These are phyloP conservation scores for Nicotiana paniculata DNA, from an alignment of 257 asterid species.

Conservation along the genomic window DNA sequence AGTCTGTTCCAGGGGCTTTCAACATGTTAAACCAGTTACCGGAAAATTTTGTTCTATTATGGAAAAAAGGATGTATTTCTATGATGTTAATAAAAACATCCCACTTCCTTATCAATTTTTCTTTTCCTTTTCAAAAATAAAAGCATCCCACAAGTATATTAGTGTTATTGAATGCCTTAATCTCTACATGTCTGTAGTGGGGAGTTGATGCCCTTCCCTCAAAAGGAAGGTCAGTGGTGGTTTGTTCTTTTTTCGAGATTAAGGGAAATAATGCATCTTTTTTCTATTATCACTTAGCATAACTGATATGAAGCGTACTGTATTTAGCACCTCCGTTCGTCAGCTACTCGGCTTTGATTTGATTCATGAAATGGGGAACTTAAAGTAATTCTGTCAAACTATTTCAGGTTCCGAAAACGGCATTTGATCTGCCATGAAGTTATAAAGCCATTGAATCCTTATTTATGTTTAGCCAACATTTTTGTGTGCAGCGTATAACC, in stretches of 20 bases:
- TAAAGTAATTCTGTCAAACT: not conserved
- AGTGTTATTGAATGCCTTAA: not conserved
- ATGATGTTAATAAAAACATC: not conserved
- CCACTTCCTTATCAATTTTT: not conserved
- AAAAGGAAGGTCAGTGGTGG: not conserved
- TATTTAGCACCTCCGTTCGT: not conserved
- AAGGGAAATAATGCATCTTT: not conserved
- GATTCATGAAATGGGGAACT: not conserved
- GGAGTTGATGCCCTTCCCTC: not conserved
- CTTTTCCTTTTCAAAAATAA: not conserved
- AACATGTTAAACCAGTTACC: not conserved
- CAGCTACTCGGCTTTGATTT: not conserved
- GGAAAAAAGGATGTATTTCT: not conserved
- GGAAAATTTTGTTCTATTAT: not conserved
- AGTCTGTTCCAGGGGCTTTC: not conserved
- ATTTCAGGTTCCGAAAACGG: not conserved
- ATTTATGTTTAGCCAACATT: not conserved
- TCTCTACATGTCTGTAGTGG: not conserved
- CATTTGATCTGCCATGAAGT: not conserved
- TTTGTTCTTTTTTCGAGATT: not conserved
- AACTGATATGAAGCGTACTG: not conserved
- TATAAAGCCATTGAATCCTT: not conserved
- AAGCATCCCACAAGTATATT: not conserved
- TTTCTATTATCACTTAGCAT: not conserved
- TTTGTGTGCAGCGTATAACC: constrained; percentile 47